Evolutionary conservation across 2,329 filamentous ascomycete species (phyloP), one percentile per base, ranked within the genome.

Genomic region (Chaetomiaceae sp.): DNA sequence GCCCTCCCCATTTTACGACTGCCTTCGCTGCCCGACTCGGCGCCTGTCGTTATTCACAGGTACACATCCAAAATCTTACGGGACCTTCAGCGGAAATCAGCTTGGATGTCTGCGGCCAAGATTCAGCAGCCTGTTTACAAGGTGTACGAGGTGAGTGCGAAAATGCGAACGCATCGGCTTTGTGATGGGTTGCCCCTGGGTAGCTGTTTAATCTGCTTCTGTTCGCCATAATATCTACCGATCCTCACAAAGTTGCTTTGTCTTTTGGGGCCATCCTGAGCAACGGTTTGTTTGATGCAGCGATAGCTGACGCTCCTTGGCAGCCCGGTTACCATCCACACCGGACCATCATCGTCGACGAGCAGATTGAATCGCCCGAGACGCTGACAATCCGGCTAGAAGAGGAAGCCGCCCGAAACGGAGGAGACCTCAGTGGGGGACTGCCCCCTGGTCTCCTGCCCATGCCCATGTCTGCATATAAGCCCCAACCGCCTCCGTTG

Each of bases 381-480:
- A 81, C 78, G 48, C 69, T 80, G 58, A 76, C 75, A 38, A 74
- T 82, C 51, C 72, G 73, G 60, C 78, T 80, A 73, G 79, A 81
- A 70, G 77, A 81, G 68, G 78, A 73, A 64, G 74, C 75, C 38
- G 74, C 72, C 59, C 73, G 73, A 71, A 76, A 74, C 73, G 76
- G 76, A 65, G 75, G 75, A 69, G 74, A 73, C 70, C 73, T 73
- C 69, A 71, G 70, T 65, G 74, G 75, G 77, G 82, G 76, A 72
- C 82, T 74, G 73, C 76, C 78, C 67, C 75, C 69, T 69, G 70
- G 73, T 69, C 70, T 84, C 65, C 74, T 88, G 73, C 84, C 86
- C 72, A 91, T 91, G 86, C 83, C 86, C 72, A 91, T 91, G 87
- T 86, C 88, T 71, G 85, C 85, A 73, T 91, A 90, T 78, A 95